Base-by-base conservation (phyloP, 176 grass and related monocot genomes). In the Bromus sterilis region DNA sequence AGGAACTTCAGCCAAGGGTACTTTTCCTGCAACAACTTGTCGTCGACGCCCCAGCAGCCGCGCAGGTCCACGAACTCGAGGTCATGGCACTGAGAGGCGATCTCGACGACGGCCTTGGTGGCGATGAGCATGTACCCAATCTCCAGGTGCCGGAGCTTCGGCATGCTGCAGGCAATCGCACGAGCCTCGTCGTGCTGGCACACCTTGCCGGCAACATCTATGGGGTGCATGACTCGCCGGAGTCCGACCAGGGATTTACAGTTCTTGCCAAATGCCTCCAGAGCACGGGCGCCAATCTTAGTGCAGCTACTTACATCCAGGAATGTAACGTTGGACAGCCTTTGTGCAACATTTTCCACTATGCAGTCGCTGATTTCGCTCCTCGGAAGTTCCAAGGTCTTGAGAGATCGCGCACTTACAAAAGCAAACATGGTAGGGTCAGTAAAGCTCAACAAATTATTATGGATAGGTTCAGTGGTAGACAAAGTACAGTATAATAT, bases 21-120 rank as follows among this genome's bases (percentile, higher is more conserved):
- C 62, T 74, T 80, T 40, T 95, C 93, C 68, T 84, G 92, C 14
- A 95, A 23, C 10, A 84, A 56, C 55, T 93, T 88, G 56, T 93
- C 89, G 5, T 99, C 91, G 5, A 99, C 96, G 25, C 89, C 83
- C 96, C 96, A 99, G 86, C 96, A 99, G 31, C 96, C 96, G 31
- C 96, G 83, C 44, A 99, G 69, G 75, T 99, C 96, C 51, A 99
- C 80, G 75, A 89, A 87, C 68, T 88, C 85, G 72, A 99, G 91
- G 37, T 99, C 93, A 11, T 80, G 82, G 83, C 96, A 99, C 48
- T 84, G 80, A 2, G 68, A 91, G 4, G 94, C 86, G 61, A 99
- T 93, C 78, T 93, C 90, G 24, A 84, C 6, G 18, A 95, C 88
- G 1, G 84, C 93, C 34, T 63, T 66, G 18, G 93, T 99, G 9